Evolutionary conservation across 2,329 filamentous ascomycete species (phyloP), one percentile per base, ranked within the genome.

Genomic region (Botrytis fragariae): DNA sequence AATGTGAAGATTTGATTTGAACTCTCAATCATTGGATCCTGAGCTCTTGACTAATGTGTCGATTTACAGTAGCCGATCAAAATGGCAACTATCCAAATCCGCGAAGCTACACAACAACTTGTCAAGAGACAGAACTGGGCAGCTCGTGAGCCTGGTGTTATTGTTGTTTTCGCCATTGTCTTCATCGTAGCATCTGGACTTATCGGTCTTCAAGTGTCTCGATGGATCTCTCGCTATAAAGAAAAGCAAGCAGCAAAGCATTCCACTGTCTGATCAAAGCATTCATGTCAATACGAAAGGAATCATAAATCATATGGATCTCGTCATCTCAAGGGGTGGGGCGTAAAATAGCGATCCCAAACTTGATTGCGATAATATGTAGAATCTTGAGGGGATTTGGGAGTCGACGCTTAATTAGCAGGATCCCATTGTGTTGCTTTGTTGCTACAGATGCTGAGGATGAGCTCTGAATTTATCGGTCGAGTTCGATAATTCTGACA

Each of bases 161-260:
- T 91, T 69, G 83, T 90, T 76, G 89, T 91, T 73, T 89, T 91
- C 82, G 85, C 83, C 81, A 88, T 91, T 77, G 84, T 90, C 80
- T 87, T 87, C 78, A 78, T 89, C 74, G 86, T 91, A 76, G 84
- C 75, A 57, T 72, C 86, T 74, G 85, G 88, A 39, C 79, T 91
- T 67, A 75, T 86, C 72, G 77, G 79, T 68, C 83, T 91, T 59
- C 85, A 87, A 79, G 77, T 87, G 75, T 84, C 84, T 76, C 84
- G 85, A 75, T 83, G 81, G 78, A 80, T 86, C 73, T 79, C 80
- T 16, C 76, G 79, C 57, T 77, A 77, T 61, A 73, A 72, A 57
- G 73, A 73, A n/a, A 35, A 18, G 14, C 44, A 48, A 25, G 42
- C 54, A 32, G 39, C 65, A 37, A 42, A 42, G 22, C 65, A 44